Evolutionary conservation across 768 basidiomycete genomes (phyloP).

Genomic region (Pholiota microspora): DNA sequence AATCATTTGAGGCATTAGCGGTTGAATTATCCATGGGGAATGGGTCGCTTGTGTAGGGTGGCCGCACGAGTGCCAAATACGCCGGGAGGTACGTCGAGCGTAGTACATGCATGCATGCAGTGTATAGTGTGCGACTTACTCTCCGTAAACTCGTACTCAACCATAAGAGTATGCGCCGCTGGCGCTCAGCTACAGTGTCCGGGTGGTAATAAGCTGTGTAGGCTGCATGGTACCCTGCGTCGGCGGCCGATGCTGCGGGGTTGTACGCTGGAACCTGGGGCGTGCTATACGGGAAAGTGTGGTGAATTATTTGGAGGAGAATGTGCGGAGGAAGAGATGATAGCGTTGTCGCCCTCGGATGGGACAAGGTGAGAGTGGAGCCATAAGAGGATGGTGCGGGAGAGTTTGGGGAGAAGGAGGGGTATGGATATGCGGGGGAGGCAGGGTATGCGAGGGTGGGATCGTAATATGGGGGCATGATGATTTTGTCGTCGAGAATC

Average conservation of each 20-base stretch:
- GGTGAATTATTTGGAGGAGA: constrained; percentile 67
- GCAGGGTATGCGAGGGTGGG: neutral
- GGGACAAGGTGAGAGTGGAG: constrained; percentile 5
- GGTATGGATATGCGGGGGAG: constrained; percentile 1
- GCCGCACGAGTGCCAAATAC: constrained; percentile 59
- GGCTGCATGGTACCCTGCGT: neutral
- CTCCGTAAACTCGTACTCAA: constrained; percentile 58
- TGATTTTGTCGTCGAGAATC: constrained; percentile 9
- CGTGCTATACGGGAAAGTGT: constrained; percentile 47
- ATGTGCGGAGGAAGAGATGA: constrained; percentile 37
- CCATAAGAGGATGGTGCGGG: constrained; percentile 5
- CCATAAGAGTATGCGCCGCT: constrained; percentile 74
- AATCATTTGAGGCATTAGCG: constrained; percentile 16
- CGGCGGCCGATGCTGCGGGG: neutral
- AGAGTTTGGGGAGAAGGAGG: constrained; percentile 1
- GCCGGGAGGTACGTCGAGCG: constrained; percentile 71
- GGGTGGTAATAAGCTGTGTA: constrained; percentile 21
- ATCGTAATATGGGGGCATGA: constrained; percentile 3
- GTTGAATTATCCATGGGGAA: constrained; percentile 48
- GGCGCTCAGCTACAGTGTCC: constrained; percentile 42
- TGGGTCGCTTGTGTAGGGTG: constrained; percentile 76
- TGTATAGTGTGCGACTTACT: constrained; percentile 65
- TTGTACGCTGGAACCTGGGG: constrained; percentile 18
- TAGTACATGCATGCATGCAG: constrained; percentile 82
- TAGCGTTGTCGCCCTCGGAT: neutral